Evolutionary conservation across 164 flowering plant genomes (phyloP), one percentile per base, ranked within the genome.

Genomic region (Vitis rotundifolia): DNA sequence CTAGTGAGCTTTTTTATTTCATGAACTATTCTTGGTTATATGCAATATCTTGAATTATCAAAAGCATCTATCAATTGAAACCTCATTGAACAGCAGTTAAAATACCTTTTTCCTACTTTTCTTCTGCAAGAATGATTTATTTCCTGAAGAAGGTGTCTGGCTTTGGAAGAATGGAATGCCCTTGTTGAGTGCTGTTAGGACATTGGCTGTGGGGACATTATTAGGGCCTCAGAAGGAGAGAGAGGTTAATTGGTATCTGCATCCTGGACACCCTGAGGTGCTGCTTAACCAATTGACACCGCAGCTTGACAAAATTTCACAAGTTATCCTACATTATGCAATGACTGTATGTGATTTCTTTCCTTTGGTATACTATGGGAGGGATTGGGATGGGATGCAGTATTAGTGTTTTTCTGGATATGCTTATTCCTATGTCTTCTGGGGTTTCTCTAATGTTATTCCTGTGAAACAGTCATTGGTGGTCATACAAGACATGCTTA

Each of bases 101-200:
- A 68, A 59, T 53, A 31, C 62, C 6, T 11, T 70, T 63, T 12
- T 49, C n/a, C 22, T 55, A 26, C 59, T 68, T 68, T 74, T 75
- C 53, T 44, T 44, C 71, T 66, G 50, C 73, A 66, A 94, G 99
- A 91, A 87, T 71, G 98, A 93, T 85, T 71, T 96, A 59, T 79
- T 96, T 67, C 98, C 99, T 16, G 95, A 86, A 68, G 98, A 93
- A 85, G 91, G 91, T 61, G 66, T 87, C 69, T 88, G 92, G 92
- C 88, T 81, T 75, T 96, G 99, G 99, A 88, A 82, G 83, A 88
- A 85, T 75, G 91, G 93, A 56, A 88, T 87, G 84, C 97, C 99
- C 12, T 77, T 87, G 75, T 75, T 90, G 82, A 90, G 90, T 78
- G 86, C 85, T 72, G 72, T 88, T 31, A 82, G 93, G 75, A 77